phyloP scores from a whole-genome alignment of 1,284 basidiomycete species.

The Apiotrichum gracile region DNA sequence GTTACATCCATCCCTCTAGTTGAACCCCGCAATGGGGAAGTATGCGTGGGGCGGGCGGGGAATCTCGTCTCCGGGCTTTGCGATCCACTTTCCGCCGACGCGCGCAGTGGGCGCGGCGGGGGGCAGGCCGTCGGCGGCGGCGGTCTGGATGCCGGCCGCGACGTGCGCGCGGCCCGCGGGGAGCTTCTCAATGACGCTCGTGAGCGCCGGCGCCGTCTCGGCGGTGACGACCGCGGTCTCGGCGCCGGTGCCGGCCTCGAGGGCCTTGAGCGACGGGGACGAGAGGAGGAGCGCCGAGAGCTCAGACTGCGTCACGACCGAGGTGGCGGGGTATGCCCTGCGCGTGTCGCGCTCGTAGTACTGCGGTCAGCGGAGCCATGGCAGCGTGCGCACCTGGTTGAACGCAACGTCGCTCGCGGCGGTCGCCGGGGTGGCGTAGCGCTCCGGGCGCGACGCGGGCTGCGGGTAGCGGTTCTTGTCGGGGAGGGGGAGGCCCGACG shows the following conservation, averaged over 20 bases:
- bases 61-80: slow-evolving; percentile 60
- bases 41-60: slow-evolving; percentile 71
- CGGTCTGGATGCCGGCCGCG: slow-evolving; percentile 57
- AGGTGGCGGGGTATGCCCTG: slow-evolving; percentile 80
- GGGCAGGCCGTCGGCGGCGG: slow-evolving; percentile 56
- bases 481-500: slow-evolving; percentile 78
- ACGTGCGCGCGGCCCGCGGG: slow-evolving; percentile 54
- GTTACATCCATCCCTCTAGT: slow-evolving; percentile 49
- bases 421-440: slow-evolving; percentile 77
- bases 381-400: slow-evolving; percentile 25
- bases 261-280: slow-evolving; percentile 66
- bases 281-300: slow-evolving; percentile 76
- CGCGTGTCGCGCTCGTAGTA: slow-evolving; percentile 90
- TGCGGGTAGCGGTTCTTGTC: slow-evolving; percentile 71
- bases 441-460: slow-evolving; percentile 79
- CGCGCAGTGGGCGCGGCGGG: slow-evolving; percentile 58
- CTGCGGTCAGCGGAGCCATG: slow-evolving; percentile 25
- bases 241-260: slow-evolving; percentile 65
- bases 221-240: slow-evolving; percentile 49
- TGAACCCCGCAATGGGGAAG: slow-evolving; percentile 78
- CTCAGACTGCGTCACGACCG: slow-evolving; percentile 72
- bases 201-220: slow-evolving; percentile 48
- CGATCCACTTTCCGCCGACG: slow-evolving; percentile 58
- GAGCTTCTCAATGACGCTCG: slow-evolving; percentile 64
- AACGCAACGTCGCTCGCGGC: slow-evolving; percentile 57